These are phyloP conservation scores for Aspergillus thermomutatus DNA, from an alignment of 2,329 filamentous ascomycete species.

Conservation along the genomic window DNA sequence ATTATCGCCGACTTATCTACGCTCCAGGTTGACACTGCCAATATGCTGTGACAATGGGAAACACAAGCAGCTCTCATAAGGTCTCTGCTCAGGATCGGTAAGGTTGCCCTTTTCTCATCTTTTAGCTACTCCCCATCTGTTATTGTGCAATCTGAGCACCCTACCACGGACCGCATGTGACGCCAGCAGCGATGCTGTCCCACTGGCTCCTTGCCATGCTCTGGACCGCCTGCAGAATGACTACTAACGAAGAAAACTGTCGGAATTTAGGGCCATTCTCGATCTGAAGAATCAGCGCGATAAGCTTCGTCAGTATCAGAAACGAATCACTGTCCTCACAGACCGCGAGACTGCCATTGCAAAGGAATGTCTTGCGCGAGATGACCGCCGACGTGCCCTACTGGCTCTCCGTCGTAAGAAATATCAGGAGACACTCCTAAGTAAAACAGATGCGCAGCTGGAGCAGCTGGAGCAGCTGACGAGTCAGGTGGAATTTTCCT, in stretches of 20 bases:
- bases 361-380: conserved; percentile 72
- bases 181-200: conserved; percentile 7
- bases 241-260: neutral
- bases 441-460: conserved; percentile 90
- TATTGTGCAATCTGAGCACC: neutral
- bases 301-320: conserved; percentile 94
- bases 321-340: conserved; percentile 80
- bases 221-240: neutral
- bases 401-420: conserved; percentile 91
- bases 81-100: conserved; percentile 84
- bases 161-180: neutral
- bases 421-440: conserved; percentile 86
- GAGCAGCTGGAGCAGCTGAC: conserved; percentile 88
- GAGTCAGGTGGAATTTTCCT: conserved; percentile 86
- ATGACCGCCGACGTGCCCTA: conserved; percentile 77
- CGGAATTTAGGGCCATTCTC: conserved; percentile 72
- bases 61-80: conserved; percentile 60
- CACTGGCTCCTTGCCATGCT: conserved; percentile 1
- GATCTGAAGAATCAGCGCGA: conserved; percentile 98
- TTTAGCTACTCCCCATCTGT: neutral
- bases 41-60: conserved; percentile 56
- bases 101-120: conserved; percentile 24
- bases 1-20: neutral
- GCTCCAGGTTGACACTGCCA: conserved; percentile 11
- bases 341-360: conserved; percentile 84